A percentile compares a stretch with the other conserved stretches of the same genome.
phyloP scores from a whole-genome alignment of 2,329 filamentous ascomycete genomes.

The Monilinia polystroma region DNA sequence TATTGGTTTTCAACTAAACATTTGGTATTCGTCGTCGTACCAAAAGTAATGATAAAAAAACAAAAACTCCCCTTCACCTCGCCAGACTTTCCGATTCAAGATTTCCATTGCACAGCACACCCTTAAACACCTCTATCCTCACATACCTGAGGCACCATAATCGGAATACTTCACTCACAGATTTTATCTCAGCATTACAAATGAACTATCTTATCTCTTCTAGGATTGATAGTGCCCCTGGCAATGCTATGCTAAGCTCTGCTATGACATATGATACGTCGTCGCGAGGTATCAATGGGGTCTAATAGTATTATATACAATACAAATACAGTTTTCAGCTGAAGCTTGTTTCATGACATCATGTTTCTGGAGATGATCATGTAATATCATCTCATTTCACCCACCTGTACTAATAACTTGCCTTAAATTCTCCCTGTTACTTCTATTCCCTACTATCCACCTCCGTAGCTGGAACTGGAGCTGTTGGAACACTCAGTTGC shows the following conservation, averaged over 20 bases:
- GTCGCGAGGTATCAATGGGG: constrained; percentile 4
- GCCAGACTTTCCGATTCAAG: neutral
- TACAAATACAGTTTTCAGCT: constrained; percentile 23
- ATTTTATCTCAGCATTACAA: neutral
- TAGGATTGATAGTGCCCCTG: neutral
- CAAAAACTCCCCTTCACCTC: neutral
- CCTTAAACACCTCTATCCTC: neutral
- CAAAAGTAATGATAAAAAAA: neutral
- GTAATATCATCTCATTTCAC: neutral
- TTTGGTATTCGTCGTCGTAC: too few relatives aligned
- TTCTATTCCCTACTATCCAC: neutral
- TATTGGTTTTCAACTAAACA: too few relatives aligned
- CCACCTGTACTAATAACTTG: neutral
- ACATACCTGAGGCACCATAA: neutral
- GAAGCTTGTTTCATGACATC: constrained; percentile 23
- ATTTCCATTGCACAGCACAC: too few relatives aligned
- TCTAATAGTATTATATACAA: constrained; percentile 9
- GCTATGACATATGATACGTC: constrained; percentile 2
- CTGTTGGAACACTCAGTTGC: neutral
- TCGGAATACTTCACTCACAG: neutral
- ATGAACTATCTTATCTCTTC: neutral
- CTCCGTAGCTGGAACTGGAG: neutral
- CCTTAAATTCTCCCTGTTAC: neutral
- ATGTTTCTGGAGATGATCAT: neutral
- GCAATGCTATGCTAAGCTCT: constrained; percentile 5